Evolutionary conservation across 2,329 filamentous ascomycete genomes (phyloP).

Genomic region (Aureobasidium sp.): DNA sequence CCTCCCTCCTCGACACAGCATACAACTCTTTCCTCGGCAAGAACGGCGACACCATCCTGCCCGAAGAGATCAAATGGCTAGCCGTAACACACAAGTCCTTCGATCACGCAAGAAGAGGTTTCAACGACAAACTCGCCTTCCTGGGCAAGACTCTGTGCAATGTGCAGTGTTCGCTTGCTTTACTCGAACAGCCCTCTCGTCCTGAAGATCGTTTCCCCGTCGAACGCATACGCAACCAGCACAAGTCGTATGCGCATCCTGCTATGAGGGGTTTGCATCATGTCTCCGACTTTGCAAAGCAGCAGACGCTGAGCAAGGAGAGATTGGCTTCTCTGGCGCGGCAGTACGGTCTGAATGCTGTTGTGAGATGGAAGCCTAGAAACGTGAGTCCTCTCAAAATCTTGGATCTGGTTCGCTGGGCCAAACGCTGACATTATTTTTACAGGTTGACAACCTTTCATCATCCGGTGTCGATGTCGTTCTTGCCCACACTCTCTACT

Average conservation of each 20-base stretch:
- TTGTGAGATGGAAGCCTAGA: conserved; percentile 83
- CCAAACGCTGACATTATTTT: not conserved
- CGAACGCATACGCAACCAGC: conserved; percentile 13
- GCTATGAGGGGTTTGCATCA: conserved; percentile 65
- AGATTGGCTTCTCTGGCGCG: conserved; percentile 61
- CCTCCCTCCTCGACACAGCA: conserved; percentile 63
- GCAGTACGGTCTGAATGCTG: conserved; percentile 61
- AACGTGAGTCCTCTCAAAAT: conserved; percentile 47
- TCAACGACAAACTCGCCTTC: conserved; percentile 88
- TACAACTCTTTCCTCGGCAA: conserved; percentile 69
- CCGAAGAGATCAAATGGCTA: conserved; percentile 93
- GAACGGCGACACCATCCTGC: conserved; percentile 63
- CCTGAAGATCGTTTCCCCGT: too few species aligned
- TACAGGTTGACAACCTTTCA: conserved; percentile 57
- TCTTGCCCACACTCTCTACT: conserved; percentile 68
- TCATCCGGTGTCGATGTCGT: conserved; percentile 68
- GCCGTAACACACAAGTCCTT: conserved; percentile 98
- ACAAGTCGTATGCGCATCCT: conserved; percentile 49
- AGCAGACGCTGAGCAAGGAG: conserved; percentile 53
- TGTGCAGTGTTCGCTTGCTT: conserved; percentile 55
- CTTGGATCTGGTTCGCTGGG: not conserved
- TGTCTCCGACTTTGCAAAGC: conserved; percentile 53
- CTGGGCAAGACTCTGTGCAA: conserved; percentile 59
- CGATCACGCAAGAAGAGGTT: conserved; percentile 86
- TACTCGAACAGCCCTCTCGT: conserved; percentile 41